These are phyloP conservation scores for Gracilaria caudata DNA, from an alignment of 23 red algal genomes.

Conservation along the genomic window DNA sequence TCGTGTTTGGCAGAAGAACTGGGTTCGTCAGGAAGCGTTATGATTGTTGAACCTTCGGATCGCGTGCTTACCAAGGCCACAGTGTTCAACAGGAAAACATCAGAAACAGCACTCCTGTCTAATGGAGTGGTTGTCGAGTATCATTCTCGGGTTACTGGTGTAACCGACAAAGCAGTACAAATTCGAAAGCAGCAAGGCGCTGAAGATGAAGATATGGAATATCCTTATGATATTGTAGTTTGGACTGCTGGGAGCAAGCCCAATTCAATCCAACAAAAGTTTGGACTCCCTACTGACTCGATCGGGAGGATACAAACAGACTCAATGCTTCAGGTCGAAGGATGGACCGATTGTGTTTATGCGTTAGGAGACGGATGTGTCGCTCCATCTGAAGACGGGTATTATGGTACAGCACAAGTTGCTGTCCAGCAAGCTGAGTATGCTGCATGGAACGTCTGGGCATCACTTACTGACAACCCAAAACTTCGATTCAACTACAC, in stretches of 20 bases:
- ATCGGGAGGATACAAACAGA: conserved; percentile 70
- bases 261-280: conserved; percentile 41
- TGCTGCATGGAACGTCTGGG: conserved; percentile 94
- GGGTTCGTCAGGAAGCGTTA: conserved; percentile 65
- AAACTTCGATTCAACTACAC: conserved; percentile 80
- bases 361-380: conserved; percentile 87
- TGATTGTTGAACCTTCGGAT: conserved; percentile 73
- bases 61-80: conserved; percentile 56
- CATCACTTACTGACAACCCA: conserved; percentile 69
- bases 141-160: conserved; percentile 41
- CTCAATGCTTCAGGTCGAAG: conserved; percentile 66
- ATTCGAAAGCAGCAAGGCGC: conserved; percentile 18
- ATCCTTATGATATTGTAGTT: conserved; percentile 83
- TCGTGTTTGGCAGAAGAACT: conserved; percentile 84
- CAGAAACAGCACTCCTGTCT: conserved; percentile 39
- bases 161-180: conserved; percentile 50
- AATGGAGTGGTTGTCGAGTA: conserved; percentile 60
- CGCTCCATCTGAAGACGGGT: conserved; percentile 1
- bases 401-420: conserved; percentile 83
- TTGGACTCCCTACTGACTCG: conserved; percentile 39
- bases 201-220: neutral
- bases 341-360: conserved; percentile 54
- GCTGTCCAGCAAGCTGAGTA: conserved; percentile 94
- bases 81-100: conserved; percentile 57
- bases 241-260: conserved; percentile 90